These are phyloP conservation scores for Ramaria sp. DNA, from an alignment of 768 basidiomycete species.

Conservation along the genomic window DNA sequence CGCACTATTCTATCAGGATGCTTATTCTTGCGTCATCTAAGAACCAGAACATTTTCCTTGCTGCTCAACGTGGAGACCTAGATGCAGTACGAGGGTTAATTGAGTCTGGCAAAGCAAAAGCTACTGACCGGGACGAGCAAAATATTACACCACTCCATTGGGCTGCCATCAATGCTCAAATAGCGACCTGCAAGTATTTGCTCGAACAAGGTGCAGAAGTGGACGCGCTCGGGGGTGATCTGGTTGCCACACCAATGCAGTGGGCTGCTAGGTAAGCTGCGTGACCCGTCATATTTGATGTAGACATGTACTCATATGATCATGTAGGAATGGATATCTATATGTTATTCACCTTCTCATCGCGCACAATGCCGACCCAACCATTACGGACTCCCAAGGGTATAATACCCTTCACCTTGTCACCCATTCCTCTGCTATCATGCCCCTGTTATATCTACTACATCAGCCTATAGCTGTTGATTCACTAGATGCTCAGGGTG, in stretches of 20 bases:
- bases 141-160: conserved; percentile 96
- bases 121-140: conserved; percentile 75
- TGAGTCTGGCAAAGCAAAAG: conserved; percentile 56
- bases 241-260: conserved; percentile 90
- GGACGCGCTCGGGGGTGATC: conserved; percentile 88
- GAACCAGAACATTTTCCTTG: conserved; percentile 63
- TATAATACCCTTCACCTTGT: conserved; percentile 95
- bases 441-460: conserved; percentile 86
- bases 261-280: conserved; percentile 70
- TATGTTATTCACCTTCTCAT: conserved; percentile 91
- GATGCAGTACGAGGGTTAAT: conserved; percentile 51
- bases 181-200: conserved; percentile 77
- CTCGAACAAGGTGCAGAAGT: conserved; percentile 91
- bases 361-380: conserved; percentile 84
- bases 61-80: conserved; percentile 83
- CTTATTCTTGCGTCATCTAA: neutral
- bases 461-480: conserved; percentile 93
- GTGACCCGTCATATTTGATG: neutral
- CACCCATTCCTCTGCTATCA: conserved; percentile 88
- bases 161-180: conserved; percentile 95
- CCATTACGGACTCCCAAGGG: conserved; percentile 82
- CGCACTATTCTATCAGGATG: neutral
- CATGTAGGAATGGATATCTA: conserved; percentile 77
- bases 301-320: neutral
- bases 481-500: conserved; percentile 68